Base-by-base conservation (phyloP, 176 grass and related monocot species). In the Avena atlantica region DNA sequence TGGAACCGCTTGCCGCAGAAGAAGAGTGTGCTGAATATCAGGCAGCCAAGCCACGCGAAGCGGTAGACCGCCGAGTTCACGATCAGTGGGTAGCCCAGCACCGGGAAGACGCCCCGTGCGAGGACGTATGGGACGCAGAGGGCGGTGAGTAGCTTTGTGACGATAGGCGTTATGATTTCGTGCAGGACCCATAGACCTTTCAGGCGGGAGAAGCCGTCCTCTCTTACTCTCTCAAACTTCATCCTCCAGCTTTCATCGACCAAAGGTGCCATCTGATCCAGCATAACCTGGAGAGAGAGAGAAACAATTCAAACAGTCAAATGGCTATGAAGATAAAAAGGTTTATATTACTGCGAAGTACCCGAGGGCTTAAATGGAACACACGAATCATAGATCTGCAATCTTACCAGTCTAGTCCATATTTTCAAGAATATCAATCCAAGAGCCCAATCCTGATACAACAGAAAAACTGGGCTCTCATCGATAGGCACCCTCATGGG, bases 361-460 rank as follows among this genome's bases (percentile, higher is more conserved):
- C 19, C 40, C 1, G 0, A 21, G 7, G 42, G 5, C 56, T 65
- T 6, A 61, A 64, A 66, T 60, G 12, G 63, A 29, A 23, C 24
- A 65, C 36, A n/a, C 44, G 23, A 65, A 55, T 63, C 23, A 80
- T 4, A 60, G 2, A 66, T 53, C 8, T 74, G 60, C 44, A 13
- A 55, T 45, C 66, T 81, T 93, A 99, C 97, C 92, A 99, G 86
- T 74, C 97, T 87, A 59, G 97, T 99, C 92, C 97, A 94, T 70
- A 99, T 99, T 87, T 99, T 99, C 40, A 99, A 90, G 80, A 97
- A 97, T 85, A 99, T 99, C 56, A 99, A 61, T 9, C 97, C 97
- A 71, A 99, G 86, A 62, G 94, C 97, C 97, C 97, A 99, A 87
- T 99, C 97, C 85, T 99, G 97, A 71, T 99, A 99, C 69, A 99